phyloP scores from a whole-genome alignment of 345 rosid species.

The Sisymbrium altissimum region DNA sequence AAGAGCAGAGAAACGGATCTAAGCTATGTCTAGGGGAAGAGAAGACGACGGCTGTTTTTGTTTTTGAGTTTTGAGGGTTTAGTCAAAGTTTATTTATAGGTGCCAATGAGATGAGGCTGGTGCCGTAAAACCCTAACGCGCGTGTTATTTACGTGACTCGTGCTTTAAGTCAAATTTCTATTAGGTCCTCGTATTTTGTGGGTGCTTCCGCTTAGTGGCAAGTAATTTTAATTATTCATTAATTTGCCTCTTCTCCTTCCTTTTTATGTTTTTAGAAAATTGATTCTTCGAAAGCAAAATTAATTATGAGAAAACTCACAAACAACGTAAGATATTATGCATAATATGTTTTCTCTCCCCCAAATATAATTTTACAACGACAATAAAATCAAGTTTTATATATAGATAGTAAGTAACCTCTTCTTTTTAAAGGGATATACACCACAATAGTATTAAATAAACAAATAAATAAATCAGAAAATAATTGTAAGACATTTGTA shows the following conservation, averaged over 20 bases:
- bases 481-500: slow-evolving; percentile 17
- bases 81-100: slow-evolving; percentile 21
- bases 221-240: not conserved
- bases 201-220: not conserved
- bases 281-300: not conserved
- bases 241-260: not conserved
- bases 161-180: not conserved
- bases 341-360: not conserved
- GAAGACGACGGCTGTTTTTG: slow-evolving; percentile 16
- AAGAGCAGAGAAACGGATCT: not conserved
- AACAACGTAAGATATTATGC: not conserved
- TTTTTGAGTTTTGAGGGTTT: not conserved
- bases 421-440: not conserved
- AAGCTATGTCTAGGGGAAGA: not conserved
- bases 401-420: not conserved
- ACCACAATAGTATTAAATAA: not conserved
- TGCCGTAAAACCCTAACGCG: slow-evolving; percentile 21
- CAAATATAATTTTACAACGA: not conserved
- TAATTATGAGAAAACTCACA: not conserved
- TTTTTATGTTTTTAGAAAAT: not conserved
- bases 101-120: not conserved
- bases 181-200: not conserved
- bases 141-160: slow-evolving; percentile 12
- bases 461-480: slow-evolving; percentile 18
- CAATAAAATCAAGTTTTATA: slow-evolving; percentile 1